Evolutionary conservation across 2,329 filamentous ascomycete species (phyloP).

Genomic region (Apiospora pterosperma): DNA sequence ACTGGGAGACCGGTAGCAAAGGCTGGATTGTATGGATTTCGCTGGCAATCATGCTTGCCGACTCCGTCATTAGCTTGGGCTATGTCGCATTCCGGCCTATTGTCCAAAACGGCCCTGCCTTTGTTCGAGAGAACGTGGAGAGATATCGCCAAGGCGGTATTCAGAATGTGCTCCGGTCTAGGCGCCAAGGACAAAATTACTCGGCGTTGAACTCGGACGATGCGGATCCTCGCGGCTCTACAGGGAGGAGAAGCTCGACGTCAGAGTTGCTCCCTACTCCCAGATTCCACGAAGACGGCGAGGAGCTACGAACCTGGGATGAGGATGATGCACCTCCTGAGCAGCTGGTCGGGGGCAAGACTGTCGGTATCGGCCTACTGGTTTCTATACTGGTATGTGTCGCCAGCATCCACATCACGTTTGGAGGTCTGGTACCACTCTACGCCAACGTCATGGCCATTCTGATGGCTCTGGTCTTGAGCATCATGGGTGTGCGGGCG

Average conservation of each 20-base stretch:
- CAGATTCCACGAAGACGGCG: not conserved
- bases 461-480: constrained; percentile 74
- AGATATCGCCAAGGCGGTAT: constrained; percentile 17
- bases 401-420: constrained; percentile 75
- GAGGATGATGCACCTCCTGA: constrained; percentile 79
- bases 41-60: constrained; percentile 92
- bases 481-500: constrained; percentile 70
- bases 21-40: constrained; percentile 99
- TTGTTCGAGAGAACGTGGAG: constrained; percentile 15
- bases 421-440: constrained; percentile 77
- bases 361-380: constrained; percentile 71
- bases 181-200: constrained; percentile 23
- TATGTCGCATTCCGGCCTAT: constrained; percentile 70
- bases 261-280: constrained; percentile 15
- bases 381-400: constrained; percentile 79
- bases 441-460: constrained; percentile 76
- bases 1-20: constrained; percentile 92
- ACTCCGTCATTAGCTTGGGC: constrained; percentile 83
- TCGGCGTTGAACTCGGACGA: constrained; percentile 19
- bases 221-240: constrained; percentile 14
- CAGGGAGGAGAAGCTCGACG: constrained; percentile 13
- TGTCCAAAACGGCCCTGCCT: constrained; percentile 38
- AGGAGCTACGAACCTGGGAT: not conserved
- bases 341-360: constrained; percentile 71
- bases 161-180: constrained; percentile 17